Evolutionary conservation across 768 basidiomycete genomes (phyloP).

Genomic region (Gymnopilus junonius): DNA sequence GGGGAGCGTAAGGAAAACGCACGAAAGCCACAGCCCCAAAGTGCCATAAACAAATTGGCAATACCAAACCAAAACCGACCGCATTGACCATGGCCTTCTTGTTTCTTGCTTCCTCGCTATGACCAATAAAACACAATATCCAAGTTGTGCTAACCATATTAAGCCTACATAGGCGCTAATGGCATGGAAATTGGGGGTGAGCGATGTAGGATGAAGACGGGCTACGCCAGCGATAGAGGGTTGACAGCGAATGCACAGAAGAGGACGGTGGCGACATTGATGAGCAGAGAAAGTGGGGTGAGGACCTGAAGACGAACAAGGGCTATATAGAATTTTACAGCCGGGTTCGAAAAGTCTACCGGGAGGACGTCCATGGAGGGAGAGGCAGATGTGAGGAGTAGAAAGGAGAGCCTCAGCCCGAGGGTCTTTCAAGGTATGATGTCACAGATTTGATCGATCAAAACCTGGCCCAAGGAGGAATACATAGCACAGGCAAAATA

Average conservation of each 20-base stretch:
- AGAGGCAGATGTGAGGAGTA: not conserved
- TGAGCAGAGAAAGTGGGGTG: slow-evolving; percentile 82
- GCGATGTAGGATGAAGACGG: slow-evolving; percentile 62
- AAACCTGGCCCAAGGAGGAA: too few relatives aligned
- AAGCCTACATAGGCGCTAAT: slow-evolving; percentile 64
- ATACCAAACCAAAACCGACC: slow-evolving; percentile 39
- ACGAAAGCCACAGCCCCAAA: slow-evolving; percentile 17
- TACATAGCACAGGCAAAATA: too few relatives aligned
- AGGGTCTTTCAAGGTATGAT: not conserved
- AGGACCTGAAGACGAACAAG: slow-evolving; percentile 84
- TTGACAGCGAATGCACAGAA: slow-evolving; percentile 70
- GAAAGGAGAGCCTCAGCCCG: not conserved
- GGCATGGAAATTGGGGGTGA: slow-evolving; percentile 66
- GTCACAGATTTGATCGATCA: not conserved
- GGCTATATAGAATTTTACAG: slow-evolving; percentile 66
- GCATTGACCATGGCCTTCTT: slow-evolving; percentile 41
- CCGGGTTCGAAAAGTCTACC: slow-evolving; percentile 62
- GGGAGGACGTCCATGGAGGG: slow-evolving; percentile 58
- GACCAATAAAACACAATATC: slow-evolving; percentile 82
- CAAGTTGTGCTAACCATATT: slow-evolving; percentile 72
- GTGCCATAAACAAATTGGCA: slow-evolving; percentile 13
- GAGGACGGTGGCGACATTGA: slow-evolving; percentile 74
- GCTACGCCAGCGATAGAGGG: slow-evolving; percentile 65
- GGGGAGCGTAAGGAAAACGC: slow-evolving; percentile 70
- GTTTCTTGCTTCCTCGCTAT: slow-evolving; percentile 76